Base-by-base conservation (phyloP, 139 green algal genomes). In the Spirogloea muscicola region DNA sequence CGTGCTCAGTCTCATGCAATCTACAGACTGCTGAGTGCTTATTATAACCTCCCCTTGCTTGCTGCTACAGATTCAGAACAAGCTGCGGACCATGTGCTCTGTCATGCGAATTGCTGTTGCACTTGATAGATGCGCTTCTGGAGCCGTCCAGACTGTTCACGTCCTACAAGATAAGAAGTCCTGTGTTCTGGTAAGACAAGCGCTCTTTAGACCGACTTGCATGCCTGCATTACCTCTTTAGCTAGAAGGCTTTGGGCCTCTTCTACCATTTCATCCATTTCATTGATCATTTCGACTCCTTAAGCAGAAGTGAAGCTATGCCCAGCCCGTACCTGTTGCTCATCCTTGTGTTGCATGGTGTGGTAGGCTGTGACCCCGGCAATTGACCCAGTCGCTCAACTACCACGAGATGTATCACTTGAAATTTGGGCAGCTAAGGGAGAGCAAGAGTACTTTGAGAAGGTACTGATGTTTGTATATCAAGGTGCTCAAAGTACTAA, bases 351-450 rank as follows among this genome's bases (percentile, higher is more conserved):
- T 39, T 3, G 36, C 60, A 57, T 6, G 16, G 7, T n/a, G 7
- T 38, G 49, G 41, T 58, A 82, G 41, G 64, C 27, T 9, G 48
- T 75, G 18, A 57, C 44, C 31, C 78, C 72, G 6, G 41, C 27
- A 34, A 29, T 44, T 58, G 72, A 83, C 13, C 36, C 36, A 13
- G 61, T 6, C 21, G 66, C 67, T 36, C 57, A 66, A 21, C 16
- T 16, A 7, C 3, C 44, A 5, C 21, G 36, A 10, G 79, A 85
- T 60, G 73, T 85, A 5, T 71, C 65, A 7, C 52, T 85, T 13
- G 79, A 85, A 74, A 42, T 82, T 31, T 85, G 79, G 79, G 79
- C 79, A 0, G 74, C 65, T 31, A n/a, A n/a, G 41, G 33, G 57
- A 5, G 79, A 85, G 79, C 68, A 69, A 4, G 31, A 51, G 0